phyloP scores from a whole-genome alignment of 106 monocot genomes.

The Dendrobium catenatum region DNA sequence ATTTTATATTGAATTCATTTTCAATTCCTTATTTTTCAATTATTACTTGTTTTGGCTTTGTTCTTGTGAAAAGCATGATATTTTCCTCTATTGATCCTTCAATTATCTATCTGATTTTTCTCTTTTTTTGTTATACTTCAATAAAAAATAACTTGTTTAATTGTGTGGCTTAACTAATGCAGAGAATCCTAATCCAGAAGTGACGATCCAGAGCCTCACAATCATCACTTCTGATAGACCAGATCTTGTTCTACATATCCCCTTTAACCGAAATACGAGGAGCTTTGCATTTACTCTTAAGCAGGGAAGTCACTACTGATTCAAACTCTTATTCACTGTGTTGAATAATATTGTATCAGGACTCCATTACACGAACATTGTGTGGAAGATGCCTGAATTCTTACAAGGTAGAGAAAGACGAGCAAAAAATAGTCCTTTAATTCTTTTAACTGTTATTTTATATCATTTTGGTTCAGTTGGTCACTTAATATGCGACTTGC shows the following conservation, averaged over 20 bases:
- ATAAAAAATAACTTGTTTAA: no score
- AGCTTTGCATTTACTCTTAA: slow-evolving; percentile 69
- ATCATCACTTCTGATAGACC: slow-evolving; percentile 52
- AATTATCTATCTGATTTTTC: no score
- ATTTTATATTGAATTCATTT: not conserved
- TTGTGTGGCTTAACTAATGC: not conserved
- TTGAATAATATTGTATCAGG: slow-evolving; percentile 82
- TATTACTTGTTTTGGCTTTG: not conserved
- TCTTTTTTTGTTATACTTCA: no score
- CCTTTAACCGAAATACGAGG: slow-evolving; percentile 50
- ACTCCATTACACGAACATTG: slow-evolving; percentile 70
- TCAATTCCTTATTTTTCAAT: not conserved
- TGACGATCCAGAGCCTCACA: slow-evolving; percentile 57
- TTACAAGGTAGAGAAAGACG: slow-evolving; percentile 44
- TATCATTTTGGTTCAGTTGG: not conserved
- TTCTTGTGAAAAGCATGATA: not conserved
- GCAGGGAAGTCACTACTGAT: slow-evolving; percentile 67
- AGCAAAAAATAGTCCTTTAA: not conserved
- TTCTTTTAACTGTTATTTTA: not conserved
- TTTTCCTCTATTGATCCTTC: no score
- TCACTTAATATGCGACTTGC: not conserved
- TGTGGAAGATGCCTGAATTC: slow-evolving; percentile 72
- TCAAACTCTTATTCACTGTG: slow-evolving; percentile 64
- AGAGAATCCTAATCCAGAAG: slow-evolving; percentile 75
- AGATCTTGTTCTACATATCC: slow-evolving; percentile 54